Percentiles rank a stretch among this genome's conserved stretches.
phyloP scores from a whole-genome alignment of 2,329 filamentous ascomycete genomes.

The Phaeosphaeriaceae sp. region DNA sequence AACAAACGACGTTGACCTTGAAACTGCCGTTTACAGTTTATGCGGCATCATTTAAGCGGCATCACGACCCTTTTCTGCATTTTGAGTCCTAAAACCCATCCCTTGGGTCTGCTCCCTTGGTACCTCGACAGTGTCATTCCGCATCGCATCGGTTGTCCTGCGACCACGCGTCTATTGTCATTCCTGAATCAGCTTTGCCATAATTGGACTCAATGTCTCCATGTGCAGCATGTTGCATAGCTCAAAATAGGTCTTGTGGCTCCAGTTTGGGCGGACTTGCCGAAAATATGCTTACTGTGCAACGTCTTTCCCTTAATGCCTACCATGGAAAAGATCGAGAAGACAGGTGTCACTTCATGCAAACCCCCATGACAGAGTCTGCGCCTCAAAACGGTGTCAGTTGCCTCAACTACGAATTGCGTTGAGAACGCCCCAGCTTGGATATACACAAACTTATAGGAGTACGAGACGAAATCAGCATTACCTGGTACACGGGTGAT shows the following conservation, averaged over 20 bases:
- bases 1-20: constrained; percentile 4
- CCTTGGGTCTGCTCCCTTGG: constrained; percentile 22
- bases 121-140: constrained; percentile 17
- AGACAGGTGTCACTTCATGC: no score
- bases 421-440: no score
- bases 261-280: constrained; percentile 5
- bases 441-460: no score
- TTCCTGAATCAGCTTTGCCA: constrained; percentile 16
- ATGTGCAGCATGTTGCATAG: constrained; percentile 13
- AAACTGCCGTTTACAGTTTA: constrained; percentile 1
- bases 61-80: constrained; percentile 4
- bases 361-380: no score
- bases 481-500: no score
- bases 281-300: no score
- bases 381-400: no score
- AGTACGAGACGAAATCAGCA: no score
- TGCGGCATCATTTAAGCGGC: not conserved
- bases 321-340: no score
- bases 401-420: no score
- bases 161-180: constrained; percentile 13
- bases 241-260: constrained; percentile 3
- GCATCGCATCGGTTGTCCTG: constrained; percentile 9
- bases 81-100: constrained; percentile 11
- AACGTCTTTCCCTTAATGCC: no score
- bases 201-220: constrained; percentile 6